Conservation (phyloP, 2,329 filamentous ascomycete species). For the Botrytis hyacinthi region DNA sequence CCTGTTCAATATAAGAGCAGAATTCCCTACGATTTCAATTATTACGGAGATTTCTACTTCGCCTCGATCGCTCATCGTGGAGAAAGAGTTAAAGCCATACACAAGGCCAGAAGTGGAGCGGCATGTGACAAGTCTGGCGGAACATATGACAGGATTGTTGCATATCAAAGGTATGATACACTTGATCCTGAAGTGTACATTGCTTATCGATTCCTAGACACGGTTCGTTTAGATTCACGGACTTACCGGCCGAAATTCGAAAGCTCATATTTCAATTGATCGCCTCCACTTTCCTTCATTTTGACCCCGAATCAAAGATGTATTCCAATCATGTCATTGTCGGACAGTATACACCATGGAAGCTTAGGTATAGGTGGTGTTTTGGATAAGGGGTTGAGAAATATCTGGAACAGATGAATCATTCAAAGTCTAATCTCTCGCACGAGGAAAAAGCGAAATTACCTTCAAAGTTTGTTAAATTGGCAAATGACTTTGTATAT, state of each 20-base stretch:
- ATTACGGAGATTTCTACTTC: neutral
- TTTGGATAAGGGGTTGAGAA: neutral
- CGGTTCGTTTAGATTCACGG: neutral
- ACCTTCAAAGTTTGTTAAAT: neutral
- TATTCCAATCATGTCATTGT: neutral
- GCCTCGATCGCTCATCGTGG: accelerated
- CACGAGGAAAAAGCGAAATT: accelerated
- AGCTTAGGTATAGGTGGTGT: accelerated
- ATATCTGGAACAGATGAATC: neutral
- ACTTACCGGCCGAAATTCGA: neutral
- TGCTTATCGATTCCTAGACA: neutral
- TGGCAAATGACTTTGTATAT: neutral
- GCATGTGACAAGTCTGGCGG: accelerated
- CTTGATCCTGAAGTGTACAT: neutral
- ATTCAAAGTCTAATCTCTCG: too few relatives aligned
- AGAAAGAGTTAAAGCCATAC: accelerated
- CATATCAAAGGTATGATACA: neutral
- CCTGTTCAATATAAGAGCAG: neutral
- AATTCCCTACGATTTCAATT: neutral
- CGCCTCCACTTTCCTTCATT: accelerated
- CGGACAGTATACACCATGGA: accelerated
- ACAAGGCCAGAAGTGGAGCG: accelerated
- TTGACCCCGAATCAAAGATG: neutral
- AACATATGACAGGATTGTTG: neutral
- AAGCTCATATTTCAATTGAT: neutral